Evolutionary conservation across 1,284 basidiomycete genomes (phyloP).

Genomic region (Exobasidium cylindrosporum): DNA sequence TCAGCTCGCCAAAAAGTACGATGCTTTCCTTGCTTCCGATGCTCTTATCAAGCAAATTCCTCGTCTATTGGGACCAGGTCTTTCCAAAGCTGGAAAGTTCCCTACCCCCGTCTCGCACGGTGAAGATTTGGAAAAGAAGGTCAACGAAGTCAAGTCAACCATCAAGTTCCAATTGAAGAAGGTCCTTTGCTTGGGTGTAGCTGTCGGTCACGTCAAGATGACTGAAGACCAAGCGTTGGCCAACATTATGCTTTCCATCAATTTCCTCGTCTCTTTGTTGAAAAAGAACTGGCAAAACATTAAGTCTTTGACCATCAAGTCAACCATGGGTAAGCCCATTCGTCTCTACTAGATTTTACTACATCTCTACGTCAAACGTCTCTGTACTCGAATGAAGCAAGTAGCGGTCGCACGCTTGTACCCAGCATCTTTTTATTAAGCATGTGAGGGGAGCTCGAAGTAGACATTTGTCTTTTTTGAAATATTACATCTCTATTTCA

Average conservation of each 20-base stretch:
- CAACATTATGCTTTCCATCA: slow-evolving; percentile 98
- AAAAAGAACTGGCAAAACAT: slow-evolving; percentile 99
- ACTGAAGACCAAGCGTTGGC: slow-evolving; percentile 91
- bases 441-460: slow-evolving; percentile 18
- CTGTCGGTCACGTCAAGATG: slow-evolving; percentile 97
- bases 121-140: slow-evolving; percentile 88
- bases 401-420: slow-evolving; percentile 44
- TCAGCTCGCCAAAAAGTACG: slow-evolving; percentile 97
- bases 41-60: slow-evolving; percentile 99
- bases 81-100: slow-evolving; percentile 99
- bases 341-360: slow-evolving; percentile 70
- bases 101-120: slow-evolving; percentile 84
- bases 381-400: slow-evolving; percentile 13
- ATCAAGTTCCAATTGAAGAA: slow-evolving; percentile 78
- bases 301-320: slow-evolving; percentile 97
- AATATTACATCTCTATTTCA: too few species aligned
- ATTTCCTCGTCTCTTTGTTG: slow-evolving; percentile 98
- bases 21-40: slow-evolving; percentile 97
- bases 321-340: slow-evolving; percentile 97
- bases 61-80: slow-evolving; percentile 98
- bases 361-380: background rate
- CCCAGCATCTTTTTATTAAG: slow-evolving; percentile 25
- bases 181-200: slow-evolving; percentile 97
- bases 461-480: slow-evolving; percentile 1
- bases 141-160: slow-evolving; percentile 92